Base-by-base conservation (phyloP, 495 filamentous ascomycete genomes). In the Trichocladium uniseriatum region DNA sequence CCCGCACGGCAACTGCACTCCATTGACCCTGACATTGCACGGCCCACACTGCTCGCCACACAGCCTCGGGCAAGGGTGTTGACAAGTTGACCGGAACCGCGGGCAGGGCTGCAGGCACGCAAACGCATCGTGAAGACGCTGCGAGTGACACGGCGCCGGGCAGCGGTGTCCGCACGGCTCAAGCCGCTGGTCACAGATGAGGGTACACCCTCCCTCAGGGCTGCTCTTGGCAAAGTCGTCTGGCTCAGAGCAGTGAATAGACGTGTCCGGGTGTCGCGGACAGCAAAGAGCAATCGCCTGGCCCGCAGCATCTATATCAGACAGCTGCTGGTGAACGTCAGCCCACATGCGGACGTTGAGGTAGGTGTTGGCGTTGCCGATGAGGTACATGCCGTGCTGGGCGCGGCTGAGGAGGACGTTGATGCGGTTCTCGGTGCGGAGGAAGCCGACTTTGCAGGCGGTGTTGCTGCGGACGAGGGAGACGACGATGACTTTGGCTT, bases 351-450 rank as follows among this genome's bases (percentile, higher is more conserved):
- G 51, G 4, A 89, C 72, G 32, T 66, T 57, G 1, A 35, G 51
- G 14, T 72, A 80, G 0, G 84, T 82, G 27, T 69, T 59, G 2
- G 76, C 63, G 57, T 90, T 89, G 11, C 88, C 86, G 39, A 92
- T 80, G 43, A 94, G 78, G 60, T 88, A 94, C 82, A 94, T 87
- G 6, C 88, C 86, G 59, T 94, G 79, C 57, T 80, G 70, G 6
- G 86, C 87, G 7, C 87, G 80, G 28, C 71, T 79, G 8, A 91
- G 67, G 0, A 89, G 69, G 0, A 92, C 87, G 54, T 94, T 94
- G 61, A 92, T 87, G 2, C 88, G 75, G 52, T 92, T 91, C 0
- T 74, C 68, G 7, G 82, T 87, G 37, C 76, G 78, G 13, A 92
- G 66, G 52, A 94, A 94, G 1, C 87, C 87, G 39, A 76, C 79